phyloP scores from a whole-genome alignment of 73 alveolate genomes.

The Breviolum minutum region DNA sequence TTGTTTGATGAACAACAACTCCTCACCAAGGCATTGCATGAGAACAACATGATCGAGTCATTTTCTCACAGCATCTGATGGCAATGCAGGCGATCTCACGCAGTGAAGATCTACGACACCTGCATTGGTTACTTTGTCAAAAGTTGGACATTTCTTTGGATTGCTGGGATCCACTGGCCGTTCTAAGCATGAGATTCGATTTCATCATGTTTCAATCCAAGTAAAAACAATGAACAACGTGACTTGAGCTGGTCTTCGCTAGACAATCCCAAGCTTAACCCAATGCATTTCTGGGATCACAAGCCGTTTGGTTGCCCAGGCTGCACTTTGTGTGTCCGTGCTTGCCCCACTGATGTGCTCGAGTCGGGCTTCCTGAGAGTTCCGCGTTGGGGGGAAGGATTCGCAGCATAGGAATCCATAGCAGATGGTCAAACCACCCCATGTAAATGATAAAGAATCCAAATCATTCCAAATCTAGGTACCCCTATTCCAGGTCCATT shows the following conservation, averaged over 20 bases:
- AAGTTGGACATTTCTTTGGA: too few species aligned
- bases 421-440: neutral
- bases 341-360: constrained; percentile 92
- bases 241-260: too few species aligned
- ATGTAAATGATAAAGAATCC: neutral
- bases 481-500: neutral
- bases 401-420: neutral
- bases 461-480: neutral
- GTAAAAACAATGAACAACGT: too few species aligned
- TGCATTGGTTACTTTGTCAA: constrained; percentile 45
- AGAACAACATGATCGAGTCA: neutral
- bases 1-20: too few species aligned
- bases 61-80: neutral
- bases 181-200: too few species aligned
- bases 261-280: neutral
- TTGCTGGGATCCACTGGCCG: too few species aligned
- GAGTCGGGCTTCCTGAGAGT: constrained; percentile 6
- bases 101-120: constrained; percentile 94
- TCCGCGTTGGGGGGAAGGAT: neutral
- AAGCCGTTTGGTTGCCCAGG: neutral
- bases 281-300: neutral
- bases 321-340: constrained; percentile 93
- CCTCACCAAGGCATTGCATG: neutral
- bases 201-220: too few species aligned
- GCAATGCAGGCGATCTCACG: constrained; percentile 56